These are phyloP conservation scores for Lactifluus rugatus DNA, from an alignment of 768 basidiomycete species.

Conservation along the genomic window DNA sequence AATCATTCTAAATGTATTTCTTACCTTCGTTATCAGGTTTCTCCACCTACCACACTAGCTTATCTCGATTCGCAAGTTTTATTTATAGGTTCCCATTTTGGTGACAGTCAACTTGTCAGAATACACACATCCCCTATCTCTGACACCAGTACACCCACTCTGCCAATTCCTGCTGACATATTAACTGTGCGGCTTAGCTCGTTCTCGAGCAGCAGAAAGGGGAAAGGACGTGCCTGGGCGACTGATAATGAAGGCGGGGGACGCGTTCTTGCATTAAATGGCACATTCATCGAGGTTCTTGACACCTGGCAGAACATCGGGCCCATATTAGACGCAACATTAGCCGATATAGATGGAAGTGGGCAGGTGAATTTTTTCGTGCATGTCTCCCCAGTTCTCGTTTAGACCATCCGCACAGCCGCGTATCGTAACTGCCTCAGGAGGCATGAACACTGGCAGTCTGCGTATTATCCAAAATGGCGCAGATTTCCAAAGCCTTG, in stretches of 20 bases:
- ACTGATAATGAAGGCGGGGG: constrained; percentile 31
- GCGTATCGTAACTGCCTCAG: constrained; percentile 83
- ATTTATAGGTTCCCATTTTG: constrained; percentile 74
- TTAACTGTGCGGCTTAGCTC: constrained; percentile 31
- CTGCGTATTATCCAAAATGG: constrained; percentile 73
- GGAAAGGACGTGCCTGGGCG: constrained; percentile 29
- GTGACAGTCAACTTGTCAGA: constrained; percentile 68
- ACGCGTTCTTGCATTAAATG: constrained; percentile 28
- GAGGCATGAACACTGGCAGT: constrained; percentile 66
- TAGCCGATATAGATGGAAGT: constrained; percentile 62
- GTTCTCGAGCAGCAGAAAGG: constrained; percentile 30
- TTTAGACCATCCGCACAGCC: constrained; percentile 31
- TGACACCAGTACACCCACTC: constrained; percentile 32
- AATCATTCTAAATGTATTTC: not conserved
- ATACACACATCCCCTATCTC: constrained; percentile 41
- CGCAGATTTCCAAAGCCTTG: constrained; percentile 64
- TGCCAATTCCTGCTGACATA: constrained; percentile 44
- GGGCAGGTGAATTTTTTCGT: constrained; percentile 42
- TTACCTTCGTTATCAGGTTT: constrained; percentile 37
- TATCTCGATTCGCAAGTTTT: constrained; percentile 61
- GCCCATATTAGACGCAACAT: constrained; percentile 71
- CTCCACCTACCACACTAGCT: constrained; percentile 59
- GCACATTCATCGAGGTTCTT: constrained; percentile 51
- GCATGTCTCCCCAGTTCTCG: not conserved
- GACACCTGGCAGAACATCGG: constrained; percentile 68